Base-by-base conservation (phyloP, 2,329 filamentous ascomycete species). In the Incumbomyces delicatus region DNA sequence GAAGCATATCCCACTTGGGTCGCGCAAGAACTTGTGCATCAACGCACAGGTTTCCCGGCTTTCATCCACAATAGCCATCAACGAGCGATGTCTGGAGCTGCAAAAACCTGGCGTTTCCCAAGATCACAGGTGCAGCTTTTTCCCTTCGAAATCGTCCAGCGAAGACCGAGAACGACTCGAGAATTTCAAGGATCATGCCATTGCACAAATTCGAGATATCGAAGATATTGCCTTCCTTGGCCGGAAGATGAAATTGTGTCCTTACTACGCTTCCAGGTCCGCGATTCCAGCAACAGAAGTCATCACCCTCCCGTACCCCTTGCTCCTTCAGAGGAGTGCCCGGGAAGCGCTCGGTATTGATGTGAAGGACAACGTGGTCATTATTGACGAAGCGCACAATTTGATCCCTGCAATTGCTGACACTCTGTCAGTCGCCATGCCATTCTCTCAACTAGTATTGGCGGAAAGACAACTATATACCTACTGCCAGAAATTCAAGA, bases 381-480 rank as follows among this genome's bases (percentile, higher is more conserved):
- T 98, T 20, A 86, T 98, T 40, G 92, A 98, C 56, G 92, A 98
- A 69, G 92, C 92, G 0, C 92, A 98, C 62, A 98, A 98, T 60
- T 77, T 98, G 44, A 95, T 95, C 83, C 89, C 95, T 62, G 88
- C 90, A 0, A 87, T 98, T 38, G 78, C 87, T 13, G 83, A 81
- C 38, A 92, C 95, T 30, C 81, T 95, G 61, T 89, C 89, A 0
- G 79, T 87, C 0, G 79, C 85, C 31, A 75, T 96, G 16, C 78
- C 78, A 2, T 69, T 94, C 3, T 69, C 70, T 20, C 88, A 95
- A 52, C 69, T 96, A 14, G 78, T 78, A 41, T 75, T 76, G 49
- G 86, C 84, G 2, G 77, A 86, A 44, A 74, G 75, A 41, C 88
- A 94, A 66, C 72, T 98, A 1, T 83, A 81, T 0, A 72, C 81